Percentiles rank a stretch among this genome's conserved stretches.
These are phyloP conservation scores for Linum lewisii DNA, from an alignment of 345 rosid species.

Conservation along the genomic window DNA sequence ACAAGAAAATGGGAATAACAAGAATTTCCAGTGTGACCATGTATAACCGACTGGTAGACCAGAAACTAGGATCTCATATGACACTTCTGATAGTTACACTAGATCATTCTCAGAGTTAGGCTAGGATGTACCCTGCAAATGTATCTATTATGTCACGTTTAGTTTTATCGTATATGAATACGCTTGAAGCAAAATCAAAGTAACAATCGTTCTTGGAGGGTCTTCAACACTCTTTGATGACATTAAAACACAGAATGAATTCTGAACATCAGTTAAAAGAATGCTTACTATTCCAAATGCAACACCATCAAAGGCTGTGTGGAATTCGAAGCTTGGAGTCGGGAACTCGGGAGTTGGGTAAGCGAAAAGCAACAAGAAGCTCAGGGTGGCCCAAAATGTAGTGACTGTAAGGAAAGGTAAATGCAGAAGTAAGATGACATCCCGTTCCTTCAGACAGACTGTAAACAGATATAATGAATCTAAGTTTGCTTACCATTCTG, in stretches of 20 bases:
- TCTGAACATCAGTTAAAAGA: slow-evolving; percentile 4
- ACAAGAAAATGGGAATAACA: background rate
- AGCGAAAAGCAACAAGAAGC: slow-evolving; percentile 88
- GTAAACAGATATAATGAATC: background rate
- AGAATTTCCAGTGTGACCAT: too few species aligned
- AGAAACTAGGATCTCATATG: too few species aligned
- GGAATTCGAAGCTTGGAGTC: slow-evolving; percentile 93
- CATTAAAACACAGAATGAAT: too few species aligned
- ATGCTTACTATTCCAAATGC: slow-evolving; percentile 70
- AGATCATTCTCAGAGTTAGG: too few species aligned
- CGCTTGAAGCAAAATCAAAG: too few species aligned
- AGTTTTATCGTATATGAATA: too few species aligned
- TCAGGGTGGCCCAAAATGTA: slow-evolving; percentile 74
- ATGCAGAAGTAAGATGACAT: slow-evolving; percentile 7
- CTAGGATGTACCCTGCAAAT: too few species aligned
- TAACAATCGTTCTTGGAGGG: too few species aligned
- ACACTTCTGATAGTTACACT: slow-evolving; percentile 1
- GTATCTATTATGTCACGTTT: too few species aligned
- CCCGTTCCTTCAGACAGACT: background rate
- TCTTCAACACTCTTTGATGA: too few species aligned
- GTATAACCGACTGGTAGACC: too few species aligned
- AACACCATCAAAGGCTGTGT: slow-evolving; percentile 88
- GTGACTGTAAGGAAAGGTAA: slow-evolving; percentile 45
- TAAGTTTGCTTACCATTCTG: slow-evolving; percentile 56
- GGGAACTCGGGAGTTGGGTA: slow-evolving; percentile 91